A percentile compares a stretch with the other conserved stretches of the same genome.
Evolutionary conservation across 1,139 yeast genomes (phyloP).

Genomic region (Sugiyamaella xylanicola): DNA sequence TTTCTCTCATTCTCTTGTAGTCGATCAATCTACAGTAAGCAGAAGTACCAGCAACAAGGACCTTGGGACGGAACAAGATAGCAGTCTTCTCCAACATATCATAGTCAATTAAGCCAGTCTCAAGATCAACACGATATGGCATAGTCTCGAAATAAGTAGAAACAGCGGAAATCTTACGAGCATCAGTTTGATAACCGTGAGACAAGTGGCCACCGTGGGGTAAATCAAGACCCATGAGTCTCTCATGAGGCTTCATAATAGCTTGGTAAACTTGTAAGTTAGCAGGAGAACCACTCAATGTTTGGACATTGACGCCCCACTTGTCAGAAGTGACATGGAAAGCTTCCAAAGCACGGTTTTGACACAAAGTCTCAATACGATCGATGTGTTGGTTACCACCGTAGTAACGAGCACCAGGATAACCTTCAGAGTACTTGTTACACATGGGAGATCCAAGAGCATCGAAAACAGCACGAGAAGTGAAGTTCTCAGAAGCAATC

Average conservation of each 20-base stretch:
- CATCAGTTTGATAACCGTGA: constrained; percentile 91
- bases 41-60: constrained; percentile 94
- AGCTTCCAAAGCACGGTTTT: constrained; percentile 86
- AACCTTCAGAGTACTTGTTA: constrained; percentile 98
- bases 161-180: constrained; percentile 84
- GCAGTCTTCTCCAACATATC: constrained; percentile 86
- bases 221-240: constrained; percentile 93
- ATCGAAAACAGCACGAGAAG: constrained; percentile 93
- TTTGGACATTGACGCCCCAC: constrained; percentile 97
- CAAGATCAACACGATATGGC: constrained; percentile 88
- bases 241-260: constrained; percentile 85
- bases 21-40: constrained; percentile 92
- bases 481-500: constrained; percentile 94
- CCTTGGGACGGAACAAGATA: constrained; percentile 85
- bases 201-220: constrained; percentile 98
- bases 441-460: constrained; percentile 95
- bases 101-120: constrained; percentile 89
- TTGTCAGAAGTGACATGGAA: constrained; percentile 70
- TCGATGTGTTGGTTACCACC: constrained; percentile 97
- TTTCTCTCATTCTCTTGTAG: constrained; percentile 83
- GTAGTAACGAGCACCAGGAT: constrained; percentile 95
- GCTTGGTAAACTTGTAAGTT: constrained; percentile 92
- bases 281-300: constrained; percentile 95
- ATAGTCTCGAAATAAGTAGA: constrained; percentile 95
- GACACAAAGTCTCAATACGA: constrained; percentile 86